A percentile compares a stretch with the other conserved stretches of the same genome.
phyloP scores from a whole-genome alignment of 1,284 basidiomycete genomes.

The Fistulinella cinereoalba region DNA sequence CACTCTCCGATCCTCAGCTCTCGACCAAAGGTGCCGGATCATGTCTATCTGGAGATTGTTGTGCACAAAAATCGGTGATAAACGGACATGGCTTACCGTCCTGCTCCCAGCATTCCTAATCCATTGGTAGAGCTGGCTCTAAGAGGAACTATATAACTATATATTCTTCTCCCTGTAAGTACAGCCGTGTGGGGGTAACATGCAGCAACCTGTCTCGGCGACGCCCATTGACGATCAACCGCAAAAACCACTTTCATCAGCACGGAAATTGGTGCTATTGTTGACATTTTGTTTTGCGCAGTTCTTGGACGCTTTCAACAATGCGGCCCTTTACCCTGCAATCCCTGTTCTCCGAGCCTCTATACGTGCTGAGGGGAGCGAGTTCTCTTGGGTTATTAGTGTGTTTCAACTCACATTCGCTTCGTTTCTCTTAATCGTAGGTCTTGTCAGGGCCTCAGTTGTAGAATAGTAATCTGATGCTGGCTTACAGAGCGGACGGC shows the following conservation, averaged over 20 bases:
- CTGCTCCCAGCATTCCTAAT: not conserved
- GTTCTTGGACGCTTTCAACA: slow-evolving; percentile 49
- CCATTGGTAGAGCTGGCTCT: too few species aligned
- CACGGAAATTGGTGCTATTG: slow-evolving; percentile 37
- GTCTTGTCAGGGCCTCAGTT: slow-evolving; percentile 24
- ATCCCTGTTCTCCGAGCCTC: slow-evolving; percentile 31
- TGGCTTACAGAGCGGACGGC: slow-evolving; percentile 28
- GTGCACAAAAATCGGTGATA: not conserved
- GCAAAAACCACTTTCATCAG: slow-evolving; percentile 15
- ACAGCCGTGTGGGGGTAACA: slow-evolving; percentile 4
- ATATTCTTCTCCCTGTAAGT: not conserved
- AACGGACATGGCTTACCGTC: not conserved
- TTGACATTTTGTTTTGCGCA: slow-evolving; percentile 45
- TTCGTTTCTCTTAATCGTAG: slow-evolving; percentile 40
- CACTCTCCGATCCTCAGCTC: not conserved
- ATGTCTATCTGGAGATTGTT: not conserved
- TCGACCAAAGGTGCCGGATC: not conserved
- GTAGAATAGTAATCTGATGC: slow-evolving; percentile 10
- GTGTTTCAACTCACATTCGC: slow-evolving; percentile 46
- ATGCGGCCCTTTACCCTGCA: slow-evolving; percentile 45
- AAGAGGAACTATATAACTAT: too few species aligned
- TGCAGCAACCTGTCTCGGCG: slow-evolving; percentile 6
- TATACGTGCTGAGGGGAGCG: slow-evolving; percentile 60
- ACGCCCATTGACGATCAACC: slow-evolving; percentile 22
- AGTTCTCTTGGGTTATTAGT: slow-evolving; percentile 37